Evolutionary conservation across 495 filamentous ascomycete species (phyloP).

Genomic region (Neurospora intermedia): DNA sequence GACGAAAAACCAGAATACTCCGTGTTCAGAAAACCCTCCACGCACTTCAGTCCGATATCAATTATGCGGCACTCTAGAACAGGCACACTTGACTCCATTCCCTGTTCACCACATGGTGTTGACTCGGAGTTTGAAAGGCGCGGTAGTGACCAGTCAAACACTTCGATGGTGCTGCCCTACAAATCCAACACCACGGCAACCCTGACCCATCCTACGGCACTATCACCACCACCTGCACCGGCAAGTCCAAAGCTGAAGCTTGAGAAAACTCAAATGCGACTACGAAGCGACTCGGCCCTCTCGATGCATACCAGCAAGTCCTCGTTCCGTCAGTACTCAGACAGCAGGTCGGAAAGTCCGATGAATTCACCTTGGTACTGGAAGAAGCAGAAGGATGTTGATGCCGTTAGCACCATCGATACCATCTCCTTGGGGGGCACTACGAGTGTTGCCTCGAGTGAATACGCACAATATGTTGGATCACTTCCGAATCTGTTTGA

Average conservation of each 20-base stretch:
- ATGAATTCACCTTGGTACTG: slow-evolving; percentile 1
- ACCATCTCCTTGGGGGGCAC: slow-evolving; percentile 1
- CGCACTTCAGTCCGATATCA: neutral
- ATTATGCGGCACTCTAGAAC: slow-evolving; percentile 10
- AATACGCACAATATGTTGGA: neutral
- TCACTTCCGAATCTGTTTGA: slow-evolving; percentile 32
- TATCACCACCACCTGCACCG: slow-evolving; percentile 18
- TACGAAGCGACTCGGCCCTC: slow-evolving; percentile 32
- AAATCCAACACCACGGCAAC: slow-evolving; percentile 5
- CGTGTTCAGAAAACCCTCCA: neutral
- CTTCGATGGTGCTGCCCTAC: slow-evolving; percentile 3
- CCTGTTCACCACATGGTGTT: neutral
- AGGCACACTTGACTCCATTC: slow-evolving; percentile 13
- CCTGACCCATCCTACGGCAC: slow-evolving; percentile 2
- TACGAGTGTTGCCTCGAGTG: neutral
- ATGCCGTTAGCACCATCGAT: slow-evolving; percentile 12
- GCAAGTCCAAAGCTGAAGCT: slow-evolving; percentile 3
- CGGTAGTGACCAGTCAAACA: slow-evolving; percentile 9
- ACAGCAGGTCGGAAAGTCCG: slow-evolving; percentile 20
- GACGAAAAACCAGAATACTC: neutral
- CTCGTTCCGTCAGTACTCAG: slow-evolving; percentile 24
- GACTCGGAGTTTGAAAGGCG: slow-evolving; percentile 6
- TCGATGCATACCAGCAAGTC: slow-evolving; percentile 23
- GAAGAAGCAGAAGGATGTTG: slow-evolving; percentile 4
- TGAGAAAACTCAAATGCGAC: slow-evolving; percentile 13